Evolutionary conservation across 2,329 filamentous ascomycete species (phyloP).

Genomic region (Pestalotiopsis fici): DNA sequence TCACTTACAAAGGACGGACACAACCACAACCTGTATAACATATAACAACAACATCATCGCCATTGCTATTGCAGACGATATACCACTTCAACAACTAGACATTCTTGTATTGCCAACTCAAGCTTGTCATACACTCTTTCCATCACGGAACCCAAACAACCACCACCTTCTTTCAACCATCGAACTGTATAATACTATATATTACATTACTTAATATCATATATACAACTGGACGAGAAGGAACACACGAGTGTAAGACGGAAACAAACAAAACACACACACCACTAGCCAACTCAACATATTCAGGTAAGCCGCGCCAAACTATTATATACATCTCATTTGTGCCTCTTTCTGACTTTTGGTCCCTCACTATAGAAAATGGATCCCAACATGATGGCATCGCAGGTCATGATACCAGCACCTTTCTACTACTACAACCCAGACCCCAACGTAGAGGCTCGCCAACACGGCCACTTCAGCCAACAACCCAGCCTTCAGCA

Average conservation of each 20-base stretch:
- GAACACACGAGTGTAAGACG: slow-evolving; percentile 12
- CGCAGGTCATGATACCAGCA: slow-evolving; percentile 67
- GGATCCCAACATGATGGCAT: slow-evolving; percentile 61
- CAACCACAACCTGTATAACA: slow-evolving; percentile 28
- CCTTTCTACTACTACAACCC: slow-evolving; percentile 88
- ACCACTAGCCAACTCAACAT: slow-evolving; percentile 11
- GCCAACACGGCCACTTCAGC: slow-evolving; percentile 77
- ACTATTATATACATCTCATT: neutral
- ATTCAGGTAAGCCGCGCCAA: neutral
- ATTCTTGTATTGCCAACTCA: slow-evolving; percentile 20
- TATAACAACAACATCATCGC: neutral
- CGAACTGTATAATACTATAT: slow-evolving; percentile 30
- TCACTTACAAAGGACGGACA: slow-evolving; percentile 15
- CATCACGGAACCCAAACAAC: slow-evolving; percentile 28
- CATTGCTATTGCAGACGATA: no score
- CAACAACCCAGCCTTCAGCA: slow-evolving; percentile 58
- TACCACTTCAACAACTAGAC: slow-evolving; percentile 26
- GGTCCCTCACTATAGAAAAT: slow-evolving; percentile 46
- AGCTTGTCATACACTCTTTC: slow-evolving; percentile 34
- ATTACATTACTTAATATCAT: slow-evolving; percentile 24
- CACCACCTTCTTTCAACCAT: slow-evolving; percentile 31
- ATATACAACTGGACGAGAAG: slow-evolving; percentile 24
- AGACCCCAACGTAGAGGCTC: slow-evolving; percentile 70
- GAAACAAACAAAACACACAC: slow-evolving; percentile 18
- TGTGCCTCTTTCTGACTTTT: neutral